phyloP scores from a whole-genome alignment of 202 grass and related monocot species.

The Setaria viridis region DNA sequence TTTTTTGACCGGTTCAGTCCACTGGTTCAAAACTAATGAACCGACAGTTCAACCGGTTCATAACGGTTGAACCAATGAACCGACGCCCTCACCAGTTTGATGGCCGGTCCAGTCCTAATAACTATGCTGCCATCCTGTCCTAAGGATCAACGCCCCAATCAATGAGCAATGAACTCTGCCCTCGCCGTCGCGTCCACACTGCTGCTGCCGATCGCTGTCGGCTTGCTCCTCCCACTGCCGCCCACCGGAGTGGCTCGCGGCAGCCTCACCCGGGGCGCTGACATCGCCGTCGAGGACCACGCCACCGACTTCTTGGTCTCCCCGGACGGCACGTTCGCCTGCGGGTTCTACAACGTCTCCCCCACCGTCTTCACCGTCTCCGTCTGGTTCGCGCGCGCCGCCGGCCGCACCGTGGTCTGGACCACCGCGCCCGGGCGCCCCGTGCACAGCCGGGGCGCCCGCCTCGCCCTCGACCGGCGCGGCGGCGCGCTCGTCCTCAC shows the following conservation, averaged over 20 bases:
- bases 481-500: constrained; percentile 56
- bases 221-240: neutral
- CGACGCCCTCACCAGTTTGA: no score
- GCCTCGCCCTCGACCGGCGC: constrained; percentile 36
- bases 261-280: constrained; percentile 37
- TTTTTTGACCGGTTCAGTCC: no score
- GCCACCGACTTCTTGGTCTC: constrained; percentile 51
- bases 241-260: neutral
- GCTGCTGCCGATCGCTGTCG: constrained; percentile 8
- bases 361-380: constrained; percentile 64
- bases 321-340: constrained; percentile 55
- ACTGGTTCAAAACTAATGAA: no score
- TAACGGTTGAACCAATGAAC: no score
- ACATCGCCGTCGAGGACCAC: constrained; percentile 65
- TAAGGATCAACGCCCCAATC: neutral
- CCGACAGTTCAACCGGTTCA: no score
- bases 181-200: neutral
- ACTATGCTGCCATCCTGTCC: neutral
- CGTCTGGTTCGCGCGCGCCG: constrained; percentile 63
- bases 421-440: constrained; percentile 49
- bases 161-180: constrained; percentile 21
- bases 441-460: constrained; percentile 50
- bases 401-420: constrained; percentile 54
- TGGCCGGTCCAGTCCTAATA: no score
- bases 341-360: constrained; percentile 65